phyloP scores from a whole-genome alignment of 2,329 filamentous ascomycete species.

The Hortaea werneckii region DNA sequence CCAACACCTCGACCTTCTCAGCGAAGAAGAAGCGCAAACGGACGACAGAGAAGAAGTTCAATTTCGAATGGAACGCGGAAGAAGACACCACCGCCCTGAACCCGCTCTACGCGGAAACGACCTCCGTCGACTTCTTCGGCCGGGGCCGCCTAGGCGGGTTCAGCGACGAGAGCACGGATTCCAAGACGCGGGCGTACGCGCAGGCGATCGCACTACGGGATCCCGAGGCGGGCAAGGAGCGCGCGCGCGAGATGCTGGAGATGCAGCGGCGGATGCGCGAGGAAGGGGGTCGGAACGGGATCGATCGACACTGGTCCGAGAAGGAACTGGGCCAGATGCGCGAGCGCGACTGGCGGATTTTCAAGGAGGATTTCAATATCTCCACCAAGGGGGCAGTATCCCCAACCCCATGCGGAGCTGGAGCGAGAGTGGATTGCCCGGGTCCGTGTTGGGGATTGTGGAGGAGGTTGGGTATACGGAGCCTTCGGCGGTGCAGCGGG shows the following conservation, averaged over 20 bases:
- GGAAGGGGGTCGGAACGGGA: conserved; percentile 57
- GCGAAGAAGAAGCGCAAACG: conserved; percentile 91
- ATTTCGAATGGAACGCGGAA: conserved; percentile 93
- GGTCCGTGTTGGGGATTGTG: conserved; percentile 69
- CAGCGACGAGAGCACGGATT: conserved; percentile 46
- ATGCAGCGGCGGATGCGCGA: conserved; percentile 72
- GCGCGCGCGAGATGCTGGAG: conserved; percentile 72
- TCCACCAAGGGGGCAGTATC: conserved; percentile 83
- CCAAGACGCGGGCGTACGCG: conserved; percentile 45
- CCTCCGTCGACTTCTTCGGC: conserved; percentile 60
- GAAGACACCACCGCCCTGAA: conserved; percentile 86
- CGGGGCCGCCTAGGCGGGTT: conserved; percentile 59
- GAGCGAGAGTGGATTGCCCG: conserved; percentile 73
- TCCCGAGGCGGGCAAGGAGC: conserved; percentile 60
- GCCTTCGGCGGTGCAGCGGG: conserved; percentile 82
- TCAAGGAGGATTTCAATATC: conserved; percentile 99
- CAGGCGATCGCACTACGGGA: conserved; percentile 66
- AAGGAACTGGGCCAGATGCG: conserved; percentile 90
- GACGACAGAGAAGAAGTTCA: conserved; percentile 94
- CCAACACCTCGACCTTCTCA: conserved; percentile 79
- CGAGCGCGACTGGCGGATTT: conserved; percentile 96
- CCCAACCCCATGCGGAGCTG: conserved; percentile 96
- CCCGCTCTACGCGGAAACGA: conserved; percentile 61
- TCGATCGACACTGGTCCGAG: conserved; percentile 93
- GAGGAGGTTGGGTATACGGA: conserved; percentile 81